Base-by-base conservation (phyloP, 2,329 filamentous ascomycete genomes). In the Botrytis elliptica region DNA sequence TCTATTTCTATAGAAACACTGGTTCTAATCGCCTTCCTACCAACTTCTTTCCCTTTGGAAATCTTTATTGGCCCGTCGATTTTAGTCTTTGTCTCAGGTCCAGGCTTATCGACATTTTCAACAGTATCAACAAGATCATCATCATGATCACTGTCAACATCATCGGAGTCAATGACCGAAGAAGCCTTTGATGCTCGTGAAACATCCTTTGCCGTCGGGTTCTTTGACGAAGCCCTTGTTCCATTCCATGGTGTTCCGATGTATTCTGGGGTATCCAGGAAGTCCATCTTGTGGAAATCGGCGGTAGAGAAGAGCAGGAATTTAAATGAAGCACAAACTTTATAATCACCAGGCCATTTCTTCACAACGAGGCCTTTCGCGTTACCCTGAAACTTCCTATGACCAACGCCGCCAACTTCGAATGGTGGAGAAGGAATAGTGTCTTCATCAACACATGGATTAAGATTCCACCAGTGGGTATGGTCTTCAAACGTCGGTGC, bases 401-500 rank as follows among this genome's bases (percentile, higher is more conserved):
- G 66, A 36, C 74, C 72, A 20, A 75, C 46, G 10, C 77, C 75
- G 7, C 62, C 65, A 33, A 79, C 66, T 64, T 78, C 75, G 42
- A 77, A 79, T 9, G 77, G 68, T 46, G 77, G 75, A 18, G 68
- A 52, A 36, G 69, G 59, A 20, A 38, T 22, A 20, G 49, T 70
- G 9, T 75, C 66, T 33, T 57, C 52, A 7, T 59, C 44, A 33
- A 77, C 49, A 46, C 71, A 69, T 25, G 42, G 38, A 40, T 77
- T 76, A 1, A 74, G 65, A 33, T 76, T 73, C 40, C 74, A 72
- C 78, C 78, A 79, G 14, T 73, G 62, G 9, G 52, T 25, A 63
- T 75, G 67, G 2, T 76, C 70, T n/a, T 77, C 69, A 29, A 74
- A 78, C 2, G 72, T 75, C 12, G 78, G 76, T 29, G 73, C 73